Evolutionary conservation across 1,284 basidiomycete species (phyloP).

Genomic region (Trichosporon sp.): DNA sequence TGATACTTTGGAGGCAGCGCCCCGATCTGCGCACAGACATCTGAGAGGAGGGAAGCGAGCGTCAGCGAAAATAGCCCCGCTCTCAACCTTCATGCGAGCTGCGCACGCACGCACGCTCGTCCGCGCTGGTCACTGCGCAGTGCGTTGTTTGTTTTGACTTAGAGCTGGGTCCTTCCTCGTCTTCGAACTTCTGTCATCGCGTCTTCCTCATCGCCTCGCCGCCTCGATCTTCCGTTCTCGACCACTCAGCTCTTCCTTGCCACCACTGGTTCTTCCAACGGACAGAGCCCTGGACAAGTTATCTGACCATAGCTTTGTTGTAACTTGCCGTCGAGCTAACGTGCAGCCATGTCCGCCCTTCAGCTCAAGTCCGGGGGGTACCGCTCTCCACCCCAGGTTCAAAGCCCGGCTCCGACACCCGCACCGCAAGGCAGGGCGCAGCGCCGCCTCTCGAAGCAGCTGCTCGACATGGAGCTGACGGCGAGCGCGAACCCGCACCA

Average conservation of each 20-base stretch:
- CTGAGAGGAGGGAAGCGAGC: not conserved
- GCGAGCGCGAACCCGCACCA: not conserved
- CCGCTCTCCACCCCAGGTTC: not conserved
- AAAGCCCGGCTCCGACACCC: not conserved
- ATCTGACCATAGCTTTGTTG: too few relatives aligned
- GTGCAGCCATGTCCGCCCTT: not conserved
- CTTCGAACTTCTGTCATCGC: not conserved
- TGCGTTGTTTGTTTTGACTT: conserved; percentile 2
- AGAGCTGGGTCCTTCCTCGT: not conserved
- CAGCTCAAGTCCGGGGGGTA: conserved; percentile 5
- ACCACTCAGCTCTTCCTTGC: not conserved
- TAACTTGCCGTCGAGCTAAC: too few relatives aligned
- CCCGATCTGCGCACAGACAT: conserved; percentile 3
- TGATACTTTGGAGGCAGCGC: not conserved
- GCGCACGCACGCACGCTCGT: not conserved
- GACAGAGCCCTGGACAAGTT: too few relatives aligned
- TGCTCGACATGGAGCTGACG: conserved; percentile 10
- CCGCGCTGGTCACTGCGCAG: not conserved
- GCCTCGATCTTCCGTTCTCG: not conserved
- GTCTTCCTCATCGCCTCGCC: not conserved
- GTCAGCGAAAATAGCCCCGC: not conserved
- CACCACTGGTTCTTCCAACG: too few relatives aligned
- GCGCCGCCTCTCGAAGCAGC: not conserved
- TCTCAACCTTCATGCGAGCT: not conserved
- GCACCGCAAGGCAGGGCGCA: not conserved